Percentiles rank a stretch among this genome's conserved stretches.
These are phyloP conservation scores for Saccharomycopsis fermentans DNA, from an alignment of 805 yeast species.

Conservation along the genomic window DNA sequence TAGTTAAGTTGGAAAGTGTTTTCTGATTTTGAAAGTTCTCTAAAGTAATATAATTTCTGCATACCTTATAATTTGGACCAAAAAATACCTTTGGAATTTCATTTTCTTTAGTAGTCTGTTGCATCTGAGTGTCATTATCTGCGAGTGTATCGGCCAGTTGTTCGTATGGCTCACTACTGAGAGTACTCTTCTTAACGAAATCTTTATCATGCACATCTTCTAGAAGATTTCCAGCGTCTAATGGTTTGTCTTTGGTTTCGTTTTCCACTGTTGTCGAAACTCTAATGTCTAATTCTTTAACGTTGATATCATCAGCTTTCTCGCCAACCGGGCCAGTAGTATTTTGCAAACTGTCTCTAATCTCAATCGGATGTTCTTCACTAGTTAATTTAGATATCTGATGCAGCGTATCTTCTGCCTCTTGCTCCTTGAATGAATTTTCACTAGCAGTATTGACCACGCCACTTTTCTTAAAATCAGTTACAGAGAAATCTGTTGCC, in stretches of 20 bases:
- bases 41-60: constrained; percentile 44
- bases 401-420: background rate
- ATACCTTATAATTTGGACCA: constrained; percentile 61
- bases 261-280: background rate
- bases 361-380: background rate
- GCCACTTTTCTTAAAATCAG: background rate
- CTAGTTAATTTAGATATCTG: background rate
- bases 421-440: background rate
- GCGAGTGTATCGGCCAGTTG: background rate
- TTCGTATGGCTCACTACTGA: background rate
- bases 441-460: background rate
- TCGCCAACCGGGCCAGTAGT: constrained; percentile 10
- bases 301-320: constrained; percentile 18
- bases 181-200: background rate
- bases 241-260: constrained; percentile 12
- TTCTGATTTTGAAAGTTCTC: constrained; percentile 18
- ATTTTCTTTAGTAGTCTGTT: background rate
- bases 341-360: background rate
- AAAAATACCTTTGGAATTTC: constrained; percentile 25
- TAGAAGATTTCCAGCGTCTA: background rate
- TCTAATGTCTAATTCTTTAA: background rate
- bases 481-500: background rate
- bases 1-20: constrained; percentile 18
- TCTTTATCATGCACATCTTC: background rate
- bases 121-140: background rate